Evolutionary conservation across 345 rosid species (phyloP), one percentile per base, ranked within the genome.

Genomic region (Citrus sp.): DNA sequence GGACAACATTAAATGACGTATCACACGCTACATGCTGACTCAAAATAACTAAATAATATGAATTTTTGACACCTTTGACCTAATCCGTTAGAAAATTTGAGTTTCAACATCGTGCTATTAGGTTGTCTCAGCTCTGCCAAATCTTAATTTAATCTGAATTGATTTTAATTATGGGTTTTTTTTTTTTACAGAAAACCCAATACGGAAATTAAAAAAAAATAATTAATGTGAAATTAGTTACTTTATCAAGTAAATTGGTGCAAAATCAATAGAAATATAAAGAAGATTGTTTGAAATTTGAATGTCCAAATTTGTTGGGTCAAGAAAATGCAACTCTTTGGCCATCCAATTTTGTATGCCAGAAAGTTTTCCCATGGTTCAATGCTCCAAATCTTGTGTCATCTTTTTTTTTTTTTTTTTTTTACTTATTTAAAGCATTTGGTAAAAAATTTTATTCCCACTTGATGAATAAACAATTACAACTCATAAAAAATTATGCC

Each of bases 21-120:
- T 59, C 79, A 38, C 16, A 38, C 40, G 74, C 77, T 74, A 62
- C 81, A 74, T 70, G 83, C 76, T 82, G 82, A 82, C 62, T 79
- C 37, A 67, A n/a, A 66, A 35, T 18, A 65, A 34, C 68, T 16
- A 21, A 65, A 35, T 35, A 19, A 35, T 21, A 19, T 2, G 27
- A 34, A 28, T 54, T 71, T 30, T 54, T 71, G 22, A 72, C 46
- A 55, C 10, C 5, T 59, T 19, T 72, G 72, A 40, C 78, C 61
- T 13, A 8, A 4, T 21, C 38, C n/a, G 4, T 3, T 14, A 65
- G 21, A 9, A 64, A 18, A 32, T 30, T 16, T 30, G 68, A 0
- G 40, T 8, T 7, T 19, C 69, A 18, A 9, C 18, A 2, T 28
- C 67, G 7, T 28, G 67, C 6, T 18, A 46, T 13, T 46, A 12